Conservation (phyloP, 2,329 filamentous ascomycete genomes). For the Calonectria montana region DNA sequence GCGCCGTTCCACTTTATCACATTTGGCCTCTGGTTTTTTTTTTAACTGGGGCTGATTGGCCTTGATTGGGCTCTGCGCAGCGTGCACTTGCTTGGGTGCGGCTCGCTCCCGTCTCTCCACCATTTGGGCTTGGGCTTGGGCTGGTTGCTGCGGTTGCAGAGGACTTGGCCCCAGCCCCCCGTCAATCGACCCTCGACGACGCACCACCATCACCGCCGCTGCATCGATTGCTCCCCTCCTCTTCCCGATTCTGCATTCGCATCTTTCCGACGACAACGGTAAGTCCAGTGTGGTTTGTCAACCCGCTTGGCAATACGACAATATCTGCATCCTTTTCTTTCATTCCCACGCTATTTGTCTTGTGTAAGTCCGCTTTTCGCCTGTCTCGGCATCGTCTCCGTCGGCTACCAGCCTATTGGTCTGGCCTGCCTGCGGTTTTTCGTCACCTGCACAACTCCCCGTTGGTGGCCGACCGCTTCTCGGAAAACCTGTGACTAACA, state of each 20-base stretch:
- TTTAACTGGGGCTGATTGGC: slow-evolving; percentile 6
- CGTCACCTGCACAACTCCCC: slow-evolving; percentile 26
- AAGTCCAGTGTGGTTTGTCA: slow-evolving; percentile 24
- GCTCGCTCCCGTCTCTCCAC: slow-evolving; percentile 24
- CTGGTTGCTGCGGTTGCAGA: slow-evolving; percentile 44
- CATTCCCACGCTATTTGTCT: slow-evolving; percentile 12
- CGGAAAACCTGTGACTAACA: slow-evolving; percentile 33
- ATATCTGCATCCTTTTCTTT: slow-evolving; percentile 2
- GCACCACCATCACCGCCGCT: slow-evolving; percentile 16
- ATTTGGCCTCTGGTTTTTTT: not conserved
- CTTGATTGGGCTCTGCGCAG: not conserved
- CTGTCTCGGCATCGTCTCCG: not conserved
- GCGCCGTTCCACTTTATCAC: slow-evolving; percentile 16
- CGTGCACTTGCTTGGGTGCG: slow-evolving; percentile 14
- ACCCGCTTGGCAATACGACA: slow-evolving; percentile 20
- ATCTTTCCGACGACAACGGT: slow-evolving; percentile 21
- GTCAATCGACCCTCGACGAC: slow-evolving; percentile 23
- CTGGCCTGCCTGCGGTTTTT: slow-evolving; percentile 6
- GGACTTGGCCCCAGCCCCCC: slow-evolving; percentile 30
- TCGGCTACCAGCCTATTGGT: slow-evolving; percentile 33
- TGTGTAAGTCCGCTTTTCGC: slow-evolving; percentile 21
- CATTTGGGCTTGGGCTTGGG: slow-evolving; percentile 15
- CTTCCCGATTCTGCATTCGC: slow-evolving; percentile 16
- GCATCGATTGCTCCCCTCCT: slow-evolving; percentile 18
- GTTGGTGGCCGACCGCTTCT: slow-evolving; percentile 21